phyloP scores from a whole-genome alignment of 139 green algal species.

The Eudorina sp. region DNA sequence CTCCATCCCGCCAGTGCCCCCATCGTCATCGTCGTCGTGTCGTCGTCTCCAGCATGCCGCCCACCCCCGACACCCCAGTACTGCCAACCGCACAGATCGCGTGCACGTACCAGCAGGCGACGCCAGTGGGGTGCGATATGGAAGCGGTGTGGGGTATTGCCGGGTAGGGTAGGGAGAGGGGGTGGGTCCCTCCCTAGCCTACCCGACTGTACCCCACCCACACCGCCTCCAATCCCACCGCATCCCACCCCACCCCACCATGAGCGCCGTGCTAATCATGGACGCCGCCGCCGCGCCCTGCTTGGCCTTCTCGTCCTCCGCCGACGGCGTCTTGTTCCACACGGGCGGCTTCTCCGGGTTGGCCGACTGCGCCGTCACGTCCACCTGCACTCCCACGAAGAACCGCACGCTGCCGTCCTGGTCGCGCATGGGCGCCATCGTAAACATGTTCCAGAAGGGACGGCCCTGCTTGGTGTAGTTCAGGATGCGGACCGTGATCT shows the following conservation, averaged over 20 bases:
- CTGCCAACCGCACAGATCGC: too few species aligned
- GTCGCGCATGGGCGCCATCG: conserved; percentile 91
- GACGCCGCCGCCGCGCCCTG: conserved; percentile 62
- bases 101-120: too few species aligned
- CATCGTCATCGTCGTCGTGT: too few species aligned
- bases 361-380: conserved; percentile 40
- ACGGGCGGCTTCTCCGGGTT: conserved; percentile 36
- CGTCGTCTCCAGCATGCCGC: too few species aligned
- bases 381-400: conserved; percentile 90
- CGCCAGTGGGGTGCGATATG: too few species aligned
- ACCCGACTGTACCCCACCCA: too few species aligned
- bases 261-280: conserved; percentile 67
- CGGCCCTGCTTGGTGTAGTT: conserved; percentile 94
- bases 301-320: conserved; percentile 60
- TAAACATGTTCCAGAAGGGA: conserved; percentile 98
- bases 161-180: too few species aligned
- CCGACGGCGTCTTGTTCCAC: conserved; percentile 47
- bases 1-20: too few species aligned
- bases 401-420: conserved; percentile 87
- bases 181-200: too few species aligned
- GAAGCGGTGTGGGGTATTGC: too few species aligned
- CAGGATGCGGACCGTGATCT: conserved; percentile 93
- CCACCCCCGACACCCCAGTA: too few species aligned
- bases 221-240: too few species aligned
- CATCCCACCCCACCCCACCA: conserved; percentile 39